Base-by-base conservation (phyloP, 345 rosid species). In the Syzygium aqueum region DNA sequence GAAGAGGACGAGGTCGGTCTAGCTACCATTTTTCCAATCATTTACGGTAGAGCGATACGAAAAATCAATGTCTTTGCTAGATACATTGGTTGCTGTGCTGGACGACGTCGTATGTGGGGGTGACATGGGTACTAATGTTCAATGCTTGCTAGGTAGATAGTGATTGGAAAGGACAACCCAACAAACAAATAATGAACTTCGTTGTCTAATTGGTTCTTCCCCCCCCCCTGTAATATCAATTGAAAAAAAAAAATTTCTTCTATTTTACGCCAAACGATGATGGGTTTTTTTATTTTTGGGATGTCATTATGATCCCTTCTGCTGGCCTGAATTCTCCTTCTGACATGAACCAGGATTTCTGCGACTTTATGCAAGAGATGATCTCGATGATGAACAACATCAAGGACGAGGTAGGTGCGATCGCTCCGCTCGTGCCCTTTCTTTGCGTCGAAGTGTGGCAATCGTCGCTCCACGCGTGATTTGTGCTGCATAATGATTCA, bases 341-440 rank as follows among this genome's bases (percentile, higher is more conserved):
- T 33, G 46, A 50, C 3, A 87, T 85, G 85, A 87, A 59, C 40
- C 94, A 97, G 99, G 98, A 93, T 40, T 96, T 97, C 77, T 92
- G 95, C 40, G 97, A 91, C 40, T 96, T 97, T 84, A 95, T 97
- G 98, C 94, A 95, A 92, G 99, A 97, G 92, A 95, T 97, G 99
- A 73, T 97, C 85, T 91, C 96, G 12, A 93, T 97, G 98, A 95
- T 97, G 99, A 92, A 92, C 93, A 94, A 90, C 89, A 96, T 94
- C 77, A 93, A 96, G 89, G 96, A 96, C 97, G 98, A 95, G 87
- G 53, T 19, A 14, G 27, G 33, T 52, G 2, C 17, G 4, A n/a
- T 28, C 77, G 61, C 61, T 22, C 46, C 78, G 12, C 46, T 33
- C 11, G 80, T 67, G 78, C 46, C 40, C 46, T 11, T 3, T 67